These are phyloP conservation scores for Paspalum vaginatum DNA, from an alignment of 176 grass and related monocot genomes.

Conservation along the genomic window DNA sequence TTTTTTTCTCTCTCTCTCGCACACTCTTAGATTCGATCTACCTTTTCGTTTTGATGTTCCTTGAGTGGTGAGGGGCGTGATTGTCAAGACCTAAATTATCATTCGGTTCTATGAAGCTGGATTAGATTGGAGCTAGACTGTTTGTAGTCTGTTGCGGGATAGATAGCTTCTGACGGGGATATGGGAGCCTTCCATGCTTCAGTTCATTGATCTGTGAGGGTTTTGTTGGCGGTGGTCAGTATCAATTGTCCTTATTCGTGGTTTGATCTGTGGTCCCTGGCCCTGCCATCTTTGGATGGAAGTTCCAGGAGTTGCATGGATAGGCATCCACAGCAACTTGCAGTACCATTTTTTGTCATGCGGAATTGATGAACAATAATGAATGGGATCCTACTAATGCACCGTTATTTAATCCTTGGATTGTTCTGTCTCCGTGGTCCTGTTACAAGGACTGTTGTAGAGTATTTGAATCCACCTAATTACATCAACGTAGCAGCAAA, in stretches of 20 bases:
- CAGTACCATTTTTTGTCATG: slow-evolving; percentile 11
- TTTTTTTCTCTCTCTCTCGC: no score
- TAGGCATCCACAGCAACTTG: neutral
- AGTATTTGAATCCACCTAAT: neutral
- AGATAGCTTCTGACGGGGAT: neutral
- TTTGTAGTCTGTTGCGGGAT: slow-evolving; percentile 15
- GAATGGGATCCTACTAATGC: neutral
- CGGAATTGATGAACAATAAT: slow-evolving; percentile 24
- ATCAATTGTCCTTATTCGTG: neutral
- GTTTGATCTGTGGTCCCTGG: neutral
- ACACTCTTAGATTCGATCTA: slow-evolving; percentile 27
- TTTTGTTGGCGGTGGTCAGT: neutral
- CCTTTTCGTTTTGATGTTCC: neutral
- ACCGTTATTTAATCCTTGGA: neutral
- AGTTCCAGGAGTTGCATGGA: neutral
- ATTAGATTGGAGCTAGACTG: slow-evolving; percentile 12
- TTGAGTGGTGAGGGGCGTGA: neutral
- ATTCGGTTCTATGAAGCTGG: neutral
- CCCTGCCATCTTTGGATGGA: slow-evolving; percentile 11
- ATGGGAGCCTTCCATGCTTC: neutral
- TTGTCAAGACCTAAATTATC: neutral
- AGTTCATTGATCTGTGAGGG: neutral
- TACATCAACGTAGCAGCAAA: neutral
- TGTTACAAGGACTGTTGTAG: neutral
- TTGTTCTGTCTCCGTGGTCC: neutral